A percentile compares a stretch with the other conserved stretches of the same genome.
These are phyloP conservation scores for Exophiala calicioides DNA, from an alignment of 2,329 filamentous ascomycete species.

Conservation along the genomic window DNA sequence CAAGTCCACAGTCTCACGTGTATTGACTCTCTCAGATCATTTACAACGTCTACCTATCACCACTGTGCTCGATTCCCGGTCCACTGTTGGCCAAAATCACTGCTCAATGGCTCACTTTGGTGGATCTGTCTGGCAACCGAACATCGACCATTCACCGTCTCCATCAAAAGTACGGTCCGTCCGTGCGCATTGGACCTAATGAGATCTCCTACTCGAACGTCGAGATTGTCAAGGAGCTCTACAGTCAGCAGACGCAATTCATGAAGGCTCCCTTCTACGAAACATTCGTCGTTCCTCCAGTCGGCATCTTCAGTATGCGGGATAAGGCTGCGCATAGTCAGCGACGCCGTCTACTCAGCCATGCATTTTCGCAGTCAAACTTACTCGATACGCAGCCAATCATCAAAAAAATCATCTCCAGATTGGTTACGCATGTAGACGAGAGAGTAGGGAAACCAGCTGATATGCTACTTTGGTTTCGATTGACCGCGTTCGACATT, in stretches of 20 bases:
- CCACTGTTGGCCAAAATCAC: constrained; percentile 74
- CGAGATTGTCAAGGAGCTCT: constrained; percentile 64
- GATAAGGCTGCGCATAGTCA: constrained; percentile 40
- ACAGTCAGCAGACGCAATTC: constrained; percentile 45
- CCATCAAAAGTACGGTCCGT: constrained; percentile 58
- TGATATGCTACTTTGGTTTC: constrained; percentile 15
- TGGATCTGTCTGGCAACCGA: constrained; percentile 3
- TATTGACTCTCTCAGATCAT: constrained; percentile 2
- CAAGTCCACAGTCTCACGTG: too few relatives aligned
- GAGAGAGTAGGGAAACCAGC: constrained; percentile 19
- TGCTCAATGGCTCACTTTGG: constrained; percentile 23
- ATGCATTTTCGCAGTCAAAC: constrained; percentile 26
- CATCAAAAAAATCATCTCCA: constrained; percentile 35
- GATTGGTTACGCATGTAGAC: constrained; percentile 27
- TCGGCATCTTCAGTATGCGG: constrained; percentile 27
- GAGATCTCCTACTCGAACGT: constrained; percentile 70
- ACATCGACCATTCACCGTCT: constrained; percentile 40
- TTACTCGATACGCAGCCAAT: constrained; percentile 43
- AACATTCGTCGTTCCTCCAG: constrained; percentile 1
- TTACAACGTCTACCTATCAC: constrained; percentile 16
- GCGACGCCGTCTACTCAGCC: constrained; percentile 43
- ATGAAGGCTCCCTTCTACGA: constrained; percentile 21
- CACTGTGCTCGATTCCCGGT: constrained; percentile 78
- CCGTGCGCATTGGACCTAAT: constrained; percentile 64
- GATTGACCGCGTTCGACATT: constrained; percentile 19